Evolutionary conservation across 78 protist species (phyloP), one percentile per base, ranked within the genome.

Genomic region (Dictyostelium intermedium): DNA sequence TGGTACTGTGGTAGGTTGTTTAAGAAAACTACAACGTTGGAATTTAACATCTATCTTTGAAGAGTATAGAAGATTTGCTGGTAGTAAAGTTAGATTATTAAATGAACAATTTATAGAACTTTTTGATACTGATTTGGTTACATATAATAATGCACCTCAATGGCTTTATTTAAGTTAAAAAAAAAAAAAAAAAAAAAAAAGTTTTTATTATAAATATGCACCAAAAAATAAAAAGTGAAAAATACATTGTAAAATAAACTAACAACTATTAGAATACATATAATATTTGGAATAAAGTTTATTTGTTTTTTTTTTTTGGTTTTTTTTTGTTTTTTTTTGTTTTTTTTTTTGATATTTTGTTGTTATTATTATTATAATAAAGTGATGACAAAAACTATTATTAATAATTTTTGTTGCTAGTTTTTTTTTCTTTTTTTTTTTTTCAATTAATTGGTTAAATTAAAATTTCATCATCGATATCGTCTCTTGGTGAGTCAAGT

Each of bases 71-170:
- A 43, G 98, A 32, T 97, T 87, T 63, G 98, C 99, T 9, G 97
- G 97, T 18, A 94, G 91, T 73, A 94, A 94, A 66, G 96, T 94
- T 20, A 61, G 98, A 13, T 60, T 97, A 23, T 82, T 96, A 83
- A 98, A 98, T 84, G 99, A 98, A 96, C 99, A 99, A 87, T 98
- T 99, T 82, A 98, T 99, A 56, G 99, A 99, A 83, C 91, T 98
- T 39, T 99, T 98, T 70, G 99, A 99, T 91, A 95, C 97, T 10
- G 99, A 98, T 73, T 92, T 99, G 18, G 98, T 98, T n/a, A 47
- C 93, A 13, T 98, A 99, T 14, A 79, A 77, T 35, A 61, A 96
- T 74, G 87, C 85, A 1, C 96, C 96, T 8, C 30, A 50, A 47
- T 87, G 84, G 63, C 69, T 93, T 60, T 92, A 80, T 78, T 69